A percentile compares a stretch with the other conserved stretches of the same genome.
Conservation (phyloP, 225 moss, liverwort and hornwort species). For the Lunularia cruciata region DNA sequence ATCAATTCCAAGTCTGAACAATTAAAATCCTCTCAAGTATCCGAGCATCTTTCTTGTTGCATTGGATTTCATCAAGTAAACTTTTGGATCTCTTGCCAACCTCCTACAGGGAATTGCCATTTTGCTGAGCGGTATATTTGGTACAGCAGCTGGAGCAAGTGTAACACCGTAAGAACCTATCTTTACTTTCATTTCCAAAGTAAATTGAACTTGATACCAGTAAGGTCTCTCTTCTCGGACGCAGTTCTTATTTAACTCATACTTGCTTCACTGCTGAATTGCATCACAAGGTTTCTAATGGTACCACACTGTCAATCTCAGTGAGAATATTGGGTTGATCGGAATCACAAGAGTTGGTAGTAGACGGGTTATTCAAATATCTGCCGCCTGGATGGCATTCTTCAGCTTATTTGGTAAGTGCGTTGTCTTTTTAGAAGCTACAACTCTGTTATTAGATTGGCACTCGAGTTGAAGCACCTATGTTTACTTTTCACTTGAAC, state of each 20-base stretch:
- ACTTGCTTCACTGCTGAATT: neutral
- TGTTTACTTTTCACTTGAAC: too few species aligned
- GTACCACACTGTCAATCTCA: conserved; percentile 19
- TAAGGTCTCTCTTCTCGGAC: neutral
- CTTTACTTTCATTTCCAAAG: too few species aligned
- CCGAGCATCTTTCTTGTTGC: too few species aligned
- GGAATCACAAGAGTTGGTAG: conserved; percentile 73
- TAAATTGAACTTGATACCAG: too few species aligned
- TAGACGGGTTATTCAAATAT: conserved; percentile 63
- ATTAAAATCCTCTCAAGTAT: too few species aligned
- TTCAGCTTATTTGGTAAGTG: conserved; percentile 61
- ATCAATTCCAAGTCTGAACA: too few species aligned
- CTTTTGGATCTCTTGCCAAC: too few species aligned
- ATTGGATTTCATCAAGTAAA: too few species aligned
- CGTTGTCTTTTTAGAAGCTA: too few species aligned
- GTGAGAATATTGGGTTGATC: conserved; percentile 71
- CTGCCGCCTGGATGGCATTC: conserved; percentile 59
- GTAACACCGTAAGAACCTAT: conserved; percentile 63
- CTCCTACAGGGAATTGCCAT: conserved; percentile 59
- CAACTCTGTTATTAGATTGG: neutral
- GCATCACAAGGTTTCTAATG: neutral
- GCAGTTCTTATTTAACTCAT: neutral
- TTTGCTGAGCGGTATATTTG: conserved; percentile 56
- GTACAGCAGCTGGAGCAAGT: conserved; percentile 54
- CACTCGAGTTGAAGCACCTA: neutral